Evolutionary conservation across 441 rosid species (phyloP).

Genomic region (Pelargonium cotyledonis): DNA sequence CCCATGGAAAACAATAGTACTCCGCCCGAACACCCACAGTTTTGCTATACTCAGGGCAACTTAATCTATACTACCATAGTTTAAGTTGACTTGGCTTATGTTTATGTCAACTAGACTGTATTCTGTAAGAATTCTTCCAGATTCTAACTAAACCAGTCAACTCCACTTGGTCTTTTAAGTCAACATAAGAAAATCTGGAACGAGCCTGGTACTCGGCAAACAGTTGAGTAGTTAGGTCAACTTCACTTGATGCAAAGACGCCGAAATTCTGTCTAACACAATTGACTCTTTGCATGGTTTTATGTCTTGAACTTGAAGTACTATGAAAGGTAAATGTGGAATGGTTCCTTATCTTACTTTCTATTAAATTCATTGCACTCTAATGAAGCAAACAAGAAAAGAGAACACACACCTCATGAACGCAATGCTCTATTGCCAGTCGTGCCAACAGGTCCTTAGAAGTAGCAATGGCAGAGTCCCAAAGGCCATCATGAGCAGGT

Average conservation of each 20-base stretch:
- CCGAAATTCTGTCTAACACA: not conserved
- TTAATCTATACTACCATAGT: too few relatives aligned
- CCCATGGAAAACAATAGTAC: not conserved
- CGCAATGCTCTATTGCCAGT: constrained; percentile 80
- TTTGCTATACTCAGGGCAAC: too few relatives aligned
- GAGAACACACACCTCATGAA: constrained; percentile 57
- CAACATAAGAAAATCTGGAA: too few relatives aligned
- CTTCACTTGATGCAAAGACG: too few relatives aligned
- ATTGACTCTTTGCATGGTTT: not conserved
- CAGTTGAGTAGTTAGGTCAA: too few relatives aligned
- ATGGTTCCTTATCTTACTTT: not conserved
- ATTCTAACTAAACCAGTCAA: too few relatives aligned
- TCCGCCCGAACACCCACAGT: not conserved
- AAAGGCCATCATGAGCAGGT: constrained; percentile 88
- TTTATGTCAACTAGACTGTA: too few relatives aligned
- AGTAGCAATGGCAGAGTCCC: constrained; percentile 79
- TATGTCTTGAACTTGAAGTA: not conserved
- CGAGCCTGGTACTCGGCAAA: too few relatives aligned
- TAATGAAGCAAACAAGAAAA: not conserved
- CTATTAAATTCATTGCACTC: not conserved
- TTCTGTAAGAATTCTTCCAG: too few relatives aligned
- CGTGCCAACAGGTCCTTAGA: constrained; percentile 68
- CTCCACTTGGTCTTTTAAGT: too few relatives aligned
- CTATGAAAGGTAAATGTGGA: not conserved
- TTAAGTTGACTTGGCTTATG: too few relatives aligned